Conservation (phyloP, 2,329 filamentous ascomycete genomes). For the Paecilomyces sp. region DNA sequence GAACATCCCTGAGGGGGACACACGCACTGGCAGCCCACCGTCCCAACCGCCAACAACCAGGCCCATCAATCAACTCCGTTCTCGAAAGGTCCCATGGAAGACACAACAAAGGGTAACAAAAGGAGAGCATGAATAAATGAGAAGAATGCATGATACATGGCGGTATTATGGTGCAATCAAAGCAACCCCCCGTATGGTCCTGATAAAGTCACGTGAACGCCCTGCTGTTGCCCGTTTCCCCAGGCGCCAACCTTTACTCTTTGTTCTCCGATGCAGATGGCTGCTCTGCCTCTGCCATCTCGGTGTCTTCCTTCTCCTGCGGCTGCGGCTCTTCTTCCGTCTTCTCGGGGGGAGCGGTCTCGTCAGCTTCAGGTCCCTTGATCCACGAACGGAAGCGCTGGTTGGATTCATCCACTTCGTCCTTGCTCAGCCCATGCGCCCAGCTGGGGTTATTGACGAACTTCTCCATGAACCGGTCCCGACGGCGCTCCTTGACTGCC, state of each 20-base stretch:
- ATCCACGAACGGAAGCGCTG: slow-evolving; percentile 43
- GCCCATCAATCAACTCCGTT: not conserved
- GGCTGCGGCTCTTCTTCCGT: slow-evolving; percentile 5
- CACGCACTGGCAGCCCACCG: not conserved
- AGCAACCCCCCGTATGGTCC: not conserved
- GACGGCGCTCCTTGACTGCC: slow-evolving; percentile 35
- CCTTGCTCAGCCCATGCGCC: slow-evolving; percentile 44
- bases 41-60: not conserved
- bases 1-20: not conserved
- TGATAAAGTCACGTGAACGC: slow-evolving; percentile 4
- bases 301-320: slow-evolving; percentile 17
- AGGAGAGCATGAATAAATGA: not conserved
- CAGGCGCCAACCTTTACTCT: slow-evolving; percentile 9
- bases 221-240: not conserved
- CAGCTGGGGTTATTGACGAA: slow-evolving; percentile 47
- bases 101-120: not conserved
- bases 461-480: slow-evolving; percentile 44
- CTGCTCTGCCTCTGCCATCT: slow-evolving; percentile 30
- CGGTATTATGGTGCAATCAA: not conserved
- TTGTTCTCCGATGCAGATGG: slow-evolving; percentile 13
- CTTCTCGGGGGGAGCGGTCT: slow-evolving; percentile 12
- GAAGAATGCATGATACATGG: not conserved
- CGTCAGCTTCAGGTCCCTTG: slow-evolving; percentile 20
- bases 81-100: not conserved
- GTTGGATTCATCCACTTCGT: slow-evolving; percentile 42